Conservation (phyloP, 2,329 filamentous ascomycete species). For the Trichoderma koningii region DNA sequence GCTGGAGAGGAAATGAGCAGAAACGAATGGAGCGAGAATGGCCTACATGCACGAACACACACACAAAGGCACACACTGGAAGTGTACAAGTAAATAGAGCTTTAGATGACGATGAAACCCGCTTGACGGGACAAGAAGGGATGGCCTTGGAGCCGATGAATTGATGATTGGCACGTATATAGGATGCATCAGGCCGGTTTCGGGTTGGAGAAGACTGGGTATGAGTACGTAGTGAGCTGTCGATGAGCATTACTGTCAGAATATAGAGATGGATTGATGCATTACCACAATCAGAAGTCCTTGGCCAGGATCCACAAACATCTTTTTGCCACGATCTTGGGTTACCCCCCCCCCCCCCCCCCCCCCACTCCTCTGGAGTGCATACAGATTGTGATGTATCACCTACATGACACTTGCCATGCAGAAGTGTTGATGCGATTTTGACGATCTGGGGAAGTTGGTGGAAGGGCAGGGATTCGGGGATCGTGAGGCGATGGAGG, state of each 20-base stretch:
- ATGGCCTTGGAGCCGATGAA: constrained; percentile 25
- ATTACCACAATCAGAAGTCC: background rate
- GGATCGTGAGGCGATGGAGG: background rate
- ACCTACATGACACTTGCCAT: background rate
- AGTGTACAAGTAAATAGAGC: constrained; percentile 26
- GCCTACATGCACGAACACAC: background rate
- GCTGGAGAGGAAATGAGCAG: background rate
- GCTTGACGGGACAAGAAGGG: constrained; percentile 20
- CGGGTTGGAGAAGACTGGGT: background rate
- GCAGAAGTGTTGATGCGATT: no score
- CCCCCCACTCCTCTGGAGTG: no score
- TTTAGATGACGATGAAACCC: constrained; percentile 29
- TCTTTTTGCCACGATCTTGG: no score
- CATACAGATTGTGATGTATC: constrained; percentile 11
- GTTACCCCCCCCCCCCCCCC: no score
- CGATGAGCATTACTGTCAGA: background rate
- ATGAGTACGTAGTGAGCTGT: background rate
- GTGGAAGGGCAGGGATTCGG: no score
- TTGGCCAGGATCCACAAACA: background rate
- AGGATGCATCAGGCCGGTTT: constrained; percentile 9
- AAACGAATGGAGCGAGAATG: background rate
- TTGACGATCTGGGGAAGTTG: no score
- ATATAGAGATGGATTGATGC: background rate
- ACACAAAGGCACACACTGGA: constrained; percentile 2
- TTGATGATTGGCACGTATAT: constrained; percentile 20